phyloP scores from a whole-genome alignment of 768 basidiomycete genomes.

The Calocybe indica region DNA sequence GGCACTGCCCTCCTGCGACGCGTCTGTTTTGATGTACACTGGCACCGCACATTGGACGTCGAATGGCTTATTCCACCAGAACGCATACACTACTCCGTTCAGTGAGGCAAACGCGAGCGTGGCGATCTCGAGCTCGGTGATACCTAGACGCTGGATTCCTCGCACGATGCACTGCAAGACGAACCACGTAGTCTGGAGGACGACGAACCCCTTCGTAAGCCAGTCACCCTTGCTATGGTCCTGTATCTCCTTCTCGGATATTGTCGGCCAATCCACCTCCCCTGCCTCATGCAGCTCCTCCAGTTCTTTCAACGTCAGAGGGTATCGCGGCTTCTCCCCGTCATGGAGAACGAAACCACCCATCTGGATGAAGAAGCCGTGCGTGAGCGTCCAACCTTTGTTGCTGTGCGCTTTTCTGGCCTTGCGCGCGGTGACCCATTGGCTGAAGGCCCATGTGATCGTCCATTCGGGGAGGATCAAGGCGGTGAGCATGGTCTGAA shows the following conservation, averaged over 20 bases:
- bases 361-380: slow-evolving; percentile 22
- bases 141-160: slow-evolving; percentile 9
- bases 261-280: neutral
- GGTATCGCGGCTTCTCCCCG: too few species aligned
- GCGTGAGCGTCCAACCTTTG: slow-evolving; percentile 13
- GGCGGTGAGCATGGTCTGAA: slow-evolving; percentile 11
- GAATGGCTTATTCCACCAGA: slow-evolving; percentile 32
- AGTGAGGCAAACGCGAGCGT: slow-evolving; percentile 21
- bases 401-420: slow-evolving; percentile 9
- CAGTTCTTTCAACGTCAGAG: too few species aligned
- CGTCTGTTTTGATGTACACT: too few species aligned
- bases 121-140: slow-evolving; percentile 25
- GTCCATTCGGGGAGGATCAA: slow-evolving; percentile 18
- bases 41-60: slow-evolving; percentile 14
- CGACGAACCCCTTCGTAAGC: slow-evolving; percentile 15
- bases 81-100: slow-evolving; percentile 19
- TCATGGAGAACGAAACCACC: slow-evolving; percentile 14
- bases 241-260: slow-evolving; percentile 15
- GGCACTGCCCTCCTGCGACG: too few species aligned
- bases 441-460: slow-evolving; percentile 13
- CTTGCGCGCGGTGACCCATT: slow-evolving; percentile 12
- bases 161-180: slow-evolving; percentile 21
- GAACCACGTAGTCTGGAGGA: slow-evolving; percentile 25
- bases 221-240: slow-evolving; percentile 21
- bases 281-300: too few species aligned